These are phyloP conservation scores for Penicillium corylophilum DNA, from an alignment of 2,329 filamentous ascomycete species.

Conservation along the genomic window DNA sequence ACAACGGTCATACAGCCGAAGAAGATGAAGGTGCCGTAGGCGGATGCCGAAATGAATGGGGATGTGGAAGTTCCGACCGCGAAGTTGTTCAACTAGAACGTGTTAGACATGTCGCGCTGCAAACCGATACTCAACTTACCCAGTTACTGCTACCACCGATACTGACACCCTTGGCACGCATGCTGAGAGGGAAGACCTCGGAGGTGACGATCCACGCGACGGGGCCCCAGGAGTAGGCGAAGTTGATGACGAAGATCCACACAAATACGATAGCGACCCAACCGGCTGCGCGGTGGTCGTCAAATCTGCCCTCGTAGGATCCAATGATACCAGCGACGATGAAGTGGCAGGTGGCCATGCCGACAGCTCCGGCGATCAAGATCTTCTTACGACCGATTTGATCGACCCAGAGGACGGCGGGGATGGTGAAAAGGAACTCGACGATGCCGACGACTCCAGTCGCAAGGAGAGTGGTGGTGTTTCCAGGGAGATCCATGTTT, in stretches of 20 bases:
- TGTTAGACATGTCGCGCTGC: too few species aligned
- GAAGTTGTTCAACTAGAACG: slow-evolving; percentile 54
- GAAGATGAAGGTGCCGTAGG: slow-evolving; percentile 69
- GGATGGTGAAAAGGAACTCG: slow-evolving; percentile 30
- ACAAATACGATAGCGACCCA: slow-evolving; percentile 60
- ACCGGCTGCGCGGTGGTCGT: slow-evolving; percentile 57
- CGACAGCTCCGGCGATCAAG: slow-evolving; percentile 54
- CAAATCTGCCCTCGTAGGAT: slow-evolving; percentile 59
- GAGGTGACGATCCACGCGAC: slow-evolving; percentile 72
- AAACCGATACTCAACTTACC: slow-evolving; percentile 28
- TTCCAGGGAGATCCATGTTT: slow-evolving; percentile 25
- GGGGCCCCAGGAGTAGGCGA: slow-evolving; percentile 68
- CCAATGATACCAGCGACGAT: slow-evolving; percentile 68
- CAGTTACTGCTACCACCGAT: slow-evolving; percentile 37
- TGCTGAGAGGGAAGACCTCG: slow-evolving; percentile 71
- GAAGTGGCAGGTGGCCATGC: slow-evolving; percentile 67
- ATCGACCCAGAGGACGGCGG: slow-evolving; percentile 34
- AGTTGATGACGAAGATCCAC: slow-evolving; percentile 71
- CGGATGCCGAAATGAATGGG: slow-evolving; percentile 62
- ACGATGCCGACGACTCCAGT: slow-evolving; percentile 33
- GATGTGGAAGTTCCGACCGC: slow-evolving; percentile 70
- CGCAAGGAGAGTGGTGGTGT: slow-evolving; percentile 28
- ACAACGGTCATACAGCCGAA: slow-evolving; percentile 54
- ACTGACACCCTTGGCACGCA: slow-evolving; percentile 58
- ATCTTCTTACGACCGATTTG: slow-evolving; percentile 33